These are phyloP conservation scores for Acacia melanoxylon DNA, from an alignment of 306 rosid species.

Conservation along the genomic window DNA sequence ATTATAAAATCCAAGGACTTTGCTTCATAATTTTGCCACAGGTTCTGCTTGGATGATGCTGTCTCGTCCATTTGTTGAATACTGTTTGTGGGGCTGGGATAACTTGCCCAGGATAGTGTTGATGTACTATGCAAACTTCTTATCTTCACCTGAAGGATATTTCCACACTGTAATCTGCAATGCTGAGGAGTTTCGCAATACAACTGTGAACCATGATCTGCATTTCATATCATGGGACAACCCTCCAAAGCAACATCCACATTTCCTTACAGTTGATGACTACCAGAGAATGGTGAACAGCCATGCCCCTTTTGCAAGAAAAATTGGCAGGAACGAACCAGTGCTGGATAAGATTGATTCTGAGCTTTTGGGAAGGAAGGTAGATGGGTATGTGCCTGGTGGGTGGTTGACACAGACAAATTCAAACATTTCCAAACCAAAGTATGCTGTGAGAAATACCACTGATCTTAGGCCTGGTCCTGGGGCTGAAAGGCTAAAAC, in stretches of 20 bases:
- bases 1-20: not conserved
- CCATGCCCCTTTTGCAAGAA: conserved; percentile 51
- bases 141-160: conserved; percentile 61
- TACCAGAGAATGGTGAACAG: conserved; percentile 48
- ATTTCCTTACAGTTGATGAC: conserved; percentile 41
- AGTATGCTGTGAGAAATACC: conserved; percentile 35
- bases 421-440: conserved; percentile 28
- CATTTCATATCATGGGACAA: conserved; percentile 62
- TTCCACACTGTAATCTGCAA: conserved; percentile 62
- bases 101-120: conserved; percentile 55
- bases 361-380: conserved; percentile 47
- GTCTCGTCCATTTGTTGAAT: conserved; percentile 50
- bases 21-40: conserved; percentile 31
- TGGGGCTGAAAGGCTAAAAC: conserved; percentile 48
- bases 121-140: conserved; percentile 57
- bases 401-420: conserved; percentile 37
- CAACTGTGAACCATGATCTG: conserved; percentile 57
- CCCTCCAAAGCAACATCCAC: conserved; percentile 59
- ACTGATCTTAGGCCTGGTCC: conserved; percentile 50
- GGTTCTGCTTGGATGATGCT: conserved; percentile 71
- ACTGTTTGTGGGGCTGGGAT: conserved; percentile 60
- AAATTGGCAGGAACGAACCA: conserved; percentile 45
- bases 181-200: conserved; percentile 54
- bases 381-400: conserved; percentile 44
- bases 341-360: conserved; percentile 49